Evolutionary conservation across 768 basidiomycete genomes (phyloP), one percentile per base, ranked within the genome.

Genomic region (Ramaria sp.): DNA sequence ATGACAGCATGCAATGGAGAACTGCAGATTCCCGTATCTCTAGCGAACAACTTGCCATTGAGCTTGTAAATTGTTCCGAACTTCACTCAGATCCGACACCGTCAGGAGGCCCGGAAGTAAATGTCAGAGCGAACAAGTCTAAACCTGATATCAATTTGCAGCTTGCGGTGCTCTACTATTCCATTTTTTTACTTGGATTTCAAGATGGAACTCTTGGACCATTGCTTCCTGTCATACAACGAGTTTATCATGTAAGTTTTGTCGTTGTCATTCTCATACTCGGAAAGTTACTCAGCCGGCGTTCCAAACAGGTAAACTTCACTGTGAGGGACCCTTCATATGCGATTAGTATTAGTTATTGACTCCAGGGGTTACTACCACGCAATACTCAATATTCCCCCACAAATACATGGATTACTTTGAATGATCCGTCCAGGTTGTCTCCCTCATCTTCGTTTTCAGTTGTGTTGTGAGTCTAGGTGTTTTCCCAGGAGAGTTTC

Each of bases 401-500:
- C 10, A 13, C 27, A 15, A 19, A 27, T n/a, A 2, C 12, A 15
- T 20, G 20, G 27, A 20, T 4, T 47, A 22, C 11, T 33, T 49
- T 2, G 48, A 17, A 24, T 9, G 17, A 43, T 43, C 17, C 42
- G 17, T 43, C 20, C n/a, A 49, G 48, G 48, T 68, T 27, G 75
- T 76, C 3, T 76, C 76, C 24, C 55, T 77, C 15, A 65, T 76
- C 7, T 77, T 74, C 59, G 72, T 76, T 9, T 68, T 70, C 55
- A 66, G 70, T n/a, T 74, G 71, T 54, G 52, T 65, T 10, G 75
- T 72, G 46, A 22, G 72, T 69, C 30, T 37, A 37, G 10, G 3
- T 37, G 9, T 13, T 6, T 33, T 31, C 4, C 4, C 45, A n/a
- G 15, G 5, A 1, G 19, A 31, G 33, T 34, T 51, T 39, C 30